Percentiles rank a stretch among this genome's conserved stretches.
Evolutionary conservation across 805 yeast genomes (phyloP).

Genomic region (Barnettozyma sp.): DNA sequence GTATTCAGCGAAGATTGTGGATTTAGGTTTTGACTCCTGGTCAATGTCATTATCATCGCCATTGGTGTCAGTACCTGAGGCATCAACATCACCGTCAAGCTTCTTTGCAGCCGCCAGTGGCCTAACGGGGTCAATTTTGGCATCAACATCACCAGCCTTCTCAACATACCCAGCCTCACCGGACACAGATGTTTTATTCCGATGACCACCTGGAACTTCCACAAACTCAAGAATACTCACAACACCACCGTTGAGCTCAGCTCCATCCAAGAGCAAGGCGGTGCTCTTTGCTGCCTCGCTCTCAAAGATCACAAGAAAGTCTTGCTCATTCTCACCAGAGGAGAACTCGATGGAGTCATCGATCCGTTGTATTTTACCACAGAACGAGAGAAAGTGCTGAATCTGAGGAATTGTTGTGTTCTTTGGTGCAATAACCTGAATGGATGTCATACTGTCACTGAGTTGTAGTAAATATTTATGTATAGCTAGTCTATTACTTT

Average conservation of each 20-base stretch:
- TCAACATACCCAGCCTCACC: conserved; percentile 13
- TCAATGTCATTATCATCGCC: conserved; percentile 37
- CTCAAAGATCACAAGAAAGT: conserved; percentile 43
- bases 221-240: conserved; percentile 37
- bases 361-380: conserved; percentile 45
- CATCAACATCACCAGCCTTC: conserved; percentile 6
- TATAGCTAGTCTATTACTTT: neutral
- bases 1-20: conserved; percentile 69
- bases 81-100: too few species aligned
- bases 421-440: conserved; percentile 5
- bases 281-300: conserved; percentile 58
- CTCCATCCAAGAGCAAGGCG: conserved; percentile 64
- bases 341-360: conserved; percentile 11
- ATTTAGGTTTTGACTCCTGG: conserved; percentile 74
- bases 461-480: neutral
- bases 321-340: conserved; percentile 12
- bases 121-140: conserved; percentile 1
- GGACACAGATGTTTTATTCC: conserved; percentile 3
- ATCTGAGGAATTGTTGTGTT: conserved; percentile 9
- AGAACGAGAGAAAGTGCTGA: conserved; percentile 60
- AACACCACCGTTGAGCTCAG: conserved; percentile 56
- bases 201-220: conserved; percentile 21
- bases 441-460: conserved; percentile 7
- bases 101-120: too few species aligned
- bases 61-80: too few species aligned